Conservation (phyloP, 2,329 filamentous ascomycete species). For the Verticillium klebahnii region DNA sequence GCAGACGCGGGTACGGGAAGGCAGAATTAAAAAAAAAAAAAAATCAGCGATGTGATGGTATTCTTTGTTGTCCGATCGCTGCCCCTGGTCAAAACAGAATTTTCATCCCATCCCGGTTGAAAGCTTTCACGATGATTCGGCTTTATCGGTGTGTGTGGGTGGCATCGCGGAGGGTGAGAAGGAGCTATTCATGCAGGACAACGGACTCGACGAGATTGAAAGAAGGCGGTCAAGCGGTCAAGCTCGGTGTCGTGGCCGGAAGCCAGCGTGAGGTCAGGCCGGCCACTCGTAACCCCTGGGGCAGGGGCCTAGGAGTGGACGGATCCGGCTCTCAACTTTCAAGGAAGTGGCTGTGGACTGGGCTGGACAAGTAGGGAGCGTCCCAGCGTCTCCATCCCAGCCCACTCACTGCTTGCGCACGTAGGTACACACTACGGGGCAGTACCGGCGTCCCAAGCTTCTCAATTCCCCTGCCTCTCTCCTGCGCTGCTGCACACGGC, state of each 20-base stretch:
- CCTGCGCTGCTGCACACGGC: neutral
- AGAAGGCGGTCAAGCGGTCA: slow-evolving; percentile 13
- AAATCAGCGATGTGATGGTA: neutral
- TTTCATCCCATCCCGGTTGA: neutral
- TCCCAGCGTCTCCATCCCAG: too few relatives aligned
- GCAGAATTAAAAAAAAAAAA: neutral
- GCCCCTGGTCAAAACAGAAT: neutral
- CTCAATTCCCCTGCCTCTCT: neutral
- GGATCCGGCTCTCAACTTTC: neutral
- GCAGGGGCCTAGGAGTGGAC: neutral
- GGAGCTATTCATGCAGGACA: slow-evolving; percentile 6
- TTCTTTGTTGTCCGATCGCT: neutral
- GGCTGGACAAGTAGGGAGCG: neutral
- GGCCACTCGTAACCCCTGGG: neutral
- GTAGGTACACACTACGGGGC: neutral
- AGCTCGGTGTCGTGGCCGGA: neutral
- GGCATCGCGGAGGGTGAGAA: neutral
- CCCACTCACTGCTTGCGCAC: too few relatives aligned
- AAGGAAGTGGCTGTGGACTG: neutral
- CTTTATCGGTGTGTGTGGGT: neutral
- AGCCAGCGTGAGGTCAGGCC: neutral
- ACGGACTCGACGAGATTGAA: slow-evolving; percentile 7
- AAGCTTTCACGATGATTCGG: slow-evolving; percentile 2
- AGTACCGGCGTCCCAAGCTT: neutral
- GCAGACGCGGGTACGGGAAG: neutral